Base-by-base conservation (phyloP, 176 grass and related monocot genomes). In the Oryza longistaminata region DNA sequence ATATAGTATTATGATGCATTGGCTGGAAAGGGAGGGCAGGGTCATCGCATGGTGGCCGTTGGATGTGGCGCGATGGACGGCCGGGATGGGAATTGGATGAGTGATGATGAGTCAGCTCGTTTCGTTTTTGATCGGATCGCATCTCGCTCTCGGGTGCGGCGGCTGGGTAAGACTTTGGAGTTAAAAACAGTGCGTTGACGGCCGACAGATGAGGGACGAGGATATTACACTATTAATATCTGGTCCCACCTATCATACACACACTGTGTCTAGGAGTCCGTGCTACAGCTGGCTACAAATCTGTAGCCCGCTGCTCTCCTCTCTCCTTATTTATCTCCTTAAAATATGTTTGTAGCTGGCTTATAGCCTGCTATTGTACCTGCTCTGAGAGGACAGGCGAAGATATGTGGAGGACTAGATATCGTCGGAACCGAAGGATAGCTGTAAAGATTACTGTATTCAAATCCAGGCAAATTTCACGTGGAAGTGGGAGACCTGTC, bases 131-230 rank as follows among this genome's bases (percentile, higher is more conserved):
- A 85, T 42, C 44, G 31, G 72, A 82, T 82, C 26, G 21, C 65
- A 24, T 70, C 65, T 37, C 25, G 48, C 34, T 11, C 21, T 52
- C 29, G 77, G 3, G 0, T 31, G 48, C 6, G 82, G 76, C 64
- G 52, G 77, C 82, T 65, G 65, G 77, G 64, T 39, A 15, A 44
- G 3, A 60, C 19, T 60, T 60, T n/a, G 11, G 67, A 14, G 86
- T 24, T 40, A 52, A 9, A 40, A 66, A 55, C 17, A 68, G 61
- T 7, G 78, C 79, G 79, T 90, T 90, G 88, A 90, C 83, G 83
- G 72, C 66, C 78, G 88, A 52, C 72, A 48, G 82, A 2, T 21
- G 49, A 49, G 16, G 46, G 13, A 13, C 11, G 66, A 48, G n/a
- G n/a, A n/a, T n/a, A n/a, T n/a, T n/a, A n/a, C n/a, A n/a, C n/a